Conservation (phyloP, 2,329 filamentous ascomycete species). For the Xylariaceae sp. region DNA sequence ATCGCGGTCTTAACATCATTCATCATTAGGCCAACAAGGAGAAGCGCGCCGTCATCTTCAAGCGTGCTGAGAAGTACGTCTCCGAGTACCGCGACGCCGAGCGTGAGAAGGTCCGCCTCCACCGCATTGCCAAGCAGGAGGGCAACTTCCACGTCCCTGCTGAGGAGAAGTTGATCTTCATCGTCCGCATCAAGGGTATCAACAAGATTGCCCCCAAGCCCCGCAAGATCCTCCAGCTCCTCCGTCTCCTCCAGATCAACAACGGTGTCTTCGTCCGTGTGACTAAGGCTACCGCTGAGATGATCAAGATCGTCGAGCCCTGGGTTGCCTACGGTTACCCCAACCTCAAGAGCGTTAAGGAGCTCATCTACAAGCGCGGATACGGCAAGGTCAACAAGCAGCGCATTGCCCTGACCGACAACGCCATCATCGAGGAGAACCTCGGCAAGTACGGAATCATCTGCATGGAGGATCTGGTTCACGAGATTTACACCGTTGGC, state of each 20-base stretch:
- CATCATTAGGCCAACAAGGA: slow-evolving; percentile 82
- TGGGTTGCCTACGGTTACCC: slow-evolving; percentile 99
- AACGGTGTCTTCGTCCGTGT: slow-evolving; percentile 97
- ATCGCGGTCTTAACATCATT: slow-evolving; percentile 35
- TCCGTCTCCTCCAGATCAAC: slow-evolving; percentile 99
- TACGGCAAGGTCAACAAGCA: slow-evolving; percentile 99
- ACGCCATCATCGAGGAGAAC: slow-evolving; percentile 93
- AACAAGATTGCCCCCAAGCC: slow-evolving; percentile 99
- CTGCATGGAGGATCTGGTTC: slow-evolving; percentile 98
- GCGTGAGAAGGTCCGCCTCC: slow-evolving; percentile 95
- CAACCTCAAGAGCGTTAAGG: slow-evolving; percentile 98
- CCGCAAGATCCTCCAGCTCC: slow-evolving; percentile 99
- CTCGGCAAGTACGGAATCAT: slow-evolving; percentile 98
- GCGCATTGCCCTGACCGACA: slow-evolving; percentile 93
- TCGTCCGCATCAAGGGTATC: slow-evolving; percentile 99
- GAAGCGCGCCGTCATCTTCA: slow-evolving; percentile 98
- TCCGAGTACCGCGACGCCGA: slow-evolving; percentile 98
- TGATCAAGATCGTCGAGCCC: slow-evolving; percentile 97
- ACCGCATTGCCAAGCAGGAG: slow-evolving; percentile 83
- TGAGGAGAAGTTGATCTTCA: slow-evolving; percentile 94
- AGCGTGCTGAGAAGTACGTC: slow-evolving; percentile 99
- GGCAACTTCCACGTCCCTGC: slow-evolving; percentile 92
- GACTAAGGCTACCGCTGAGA: slow-evolving; percentile 96
- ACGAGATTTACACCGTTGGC: slow-evolving; percentile 98
- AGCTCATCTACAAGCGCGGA: slow-evolving; percentile 99